Conservation (phyloP, 108 stramenopile genomes). For the Skeletonema grethae region DNA sequence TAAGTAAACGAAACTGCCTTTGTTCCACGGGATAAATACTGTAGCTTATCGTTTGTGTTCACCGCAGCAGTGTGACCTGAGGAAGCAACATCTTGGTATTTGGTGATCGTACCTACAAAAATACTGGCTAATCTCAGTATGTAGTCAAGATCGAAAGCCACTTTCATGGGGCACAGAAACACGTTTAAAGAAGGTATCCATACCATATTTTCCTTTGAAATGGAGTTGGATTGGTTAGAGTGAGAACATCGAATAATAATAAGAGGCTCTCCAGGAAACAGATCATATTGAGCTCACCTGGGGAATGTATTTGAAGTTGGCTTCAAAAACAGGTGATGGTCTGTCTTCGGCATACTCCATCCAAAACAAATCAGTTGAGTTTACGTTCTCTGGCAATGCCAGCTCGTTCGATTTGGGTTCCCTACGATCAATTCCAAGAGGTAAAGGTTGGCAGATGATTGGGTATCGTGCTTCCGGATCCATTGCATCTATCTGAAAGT, state of each 20-base stretch:
- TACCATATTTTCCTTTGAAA: constrained; percentile 20
- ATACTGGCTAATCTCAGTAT: constrained; percentile 21
- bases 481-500: constrained; percentile 41
- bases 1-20: constrained; percentile 13
- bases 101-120: constrained; percentile 17
- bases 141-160: constrained; percentile 26
- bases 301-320: constrained; percentile 15
- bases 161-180: constrained; percentile 27
- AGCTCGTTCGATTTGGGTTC: neutral
- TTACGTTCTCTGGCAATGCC: neutral
- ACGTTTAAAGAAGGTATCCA: constrained; percentile 31
- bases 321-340: constrained; percentile 31
- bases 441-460: constrained; percentile 32
- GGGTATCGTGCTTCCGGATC: constrained; percentile 28
- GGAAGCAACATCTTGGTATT: constrained; percentile 6
- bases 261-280: neutral
- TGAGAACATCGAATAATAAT: neutral
- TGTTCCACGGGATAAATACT: constrained; percentile 8
- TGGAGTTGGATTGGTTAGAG: neutral
- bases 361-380: constrained; percentile 26
- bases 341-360: constrained; percentile 5
- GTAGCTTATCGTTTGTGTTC: constrained; percentile 7
- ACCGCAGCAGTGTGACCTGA: neutral
- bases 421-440: constrained; percentile 27
- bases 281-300: constrained; percentile 15